Base-by-base conservation (phyloP, 176 grass and related monocot species). In the Cenchrus purpureus region DNA sequence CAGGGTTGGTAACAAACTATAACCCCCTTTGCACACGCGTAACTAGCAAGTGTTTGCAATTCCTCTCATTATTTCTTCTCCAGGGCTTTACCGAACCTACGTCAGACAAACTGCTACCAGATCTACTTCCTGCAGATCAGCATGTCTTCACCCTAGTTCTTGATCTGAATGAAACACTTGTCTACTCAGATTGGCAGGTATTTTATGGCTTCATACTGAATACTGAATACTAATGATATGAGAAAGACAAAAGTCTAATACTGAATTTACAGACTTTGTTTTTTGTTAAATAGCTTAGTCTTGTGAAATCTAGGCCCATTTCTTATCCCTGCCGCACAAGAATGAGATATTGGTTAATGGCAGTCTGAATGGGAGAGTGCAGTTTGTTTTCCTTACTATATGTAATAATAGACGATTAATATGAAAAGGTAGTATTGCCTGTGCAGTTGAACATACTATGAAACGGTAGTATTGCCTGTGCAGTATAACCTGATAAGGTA, bases 41-140 rank as follows among this genome's bases (percentile, higher is more conserved):
- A 50, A 85, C 6, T 37, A 44, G 68, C 53, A 20, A 78, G n/a
- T 78, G 11, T 82, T 58, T 16, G 48, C 64, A 65, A 71, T 65
- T 52, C 37, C 37, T 37, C 14, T 46, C 20, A n/a, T 65, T 63
- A 43, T 78, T 49, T 79, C 50, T 77, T 32, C 77, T 66, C 69
- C 67, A 98, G 93, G 97, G 86, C 28, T 98, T 98, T 91, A 92
- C 97, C n/a, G 97, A 98, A 86, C 97, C 97, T 40, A 94, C 88
- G 77, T 98, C 97, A 72, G 91, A 98, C 77, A 98, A 98, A 84
- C 88, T 98, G 69, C 84, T 98, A 54, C 97, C 93, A 76, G 93
- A 94, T 84, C 74, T 98, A 80, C 88, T 68, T 83, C 93, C 97
- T 87, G 78, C 86, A 49, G 83, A 92, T 46, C 67, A 91, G 86